Evolutionary conservation across 2,329 filamentous ascomycete species (phyloP).

Genomic region (Phoma herbarum): DNA sequence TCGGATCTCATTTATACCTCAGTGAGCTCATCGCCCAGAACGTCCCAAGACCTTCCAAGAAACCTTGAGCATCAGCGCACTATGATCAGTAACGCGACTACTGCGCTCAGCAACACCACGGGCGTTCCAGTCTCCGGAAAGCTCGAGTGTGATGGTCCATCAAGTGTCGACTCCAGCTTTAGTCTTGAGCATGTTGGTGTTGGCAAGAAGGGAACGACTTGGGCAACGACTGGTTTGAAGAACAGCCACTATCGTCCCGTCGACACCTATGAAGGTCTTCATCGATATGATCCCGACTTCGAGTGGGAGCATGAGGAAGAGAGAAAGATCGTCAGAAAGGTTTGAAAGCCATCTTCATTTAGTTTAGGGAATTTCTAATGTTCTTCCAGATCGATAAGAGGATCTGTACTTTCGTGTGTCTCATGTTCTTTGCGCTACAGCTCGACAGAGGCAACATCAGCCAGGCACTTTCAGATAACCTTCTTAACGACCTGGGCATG

Average conservation of each 20-base stretch:
- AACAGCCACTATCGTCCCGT: conserved; percentile 59
- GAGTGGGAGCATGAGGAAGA: conserved; percentile 67
- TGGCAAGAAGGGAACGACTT: conserved; percentile 42
- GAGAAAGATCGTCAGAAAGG: conserved; percentile 62
- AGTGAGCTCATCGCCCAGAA: conserved; percentile 12
- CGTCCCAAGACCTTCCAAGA: conserved; percentile 19
- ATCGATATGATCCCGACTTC: conserved; percentile 66
- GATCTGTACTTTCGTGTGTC: conserved; percentile 62
- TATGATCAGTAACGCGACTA: conserved; percentile 14
- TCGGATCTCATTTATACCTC: conserved; percentile 16
- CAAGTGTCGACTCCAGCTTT: conserved; percentile 33
- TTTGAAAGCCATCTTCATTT: conserved; percentile 33
- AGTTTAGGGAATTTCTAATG: conserved; percentile 1
- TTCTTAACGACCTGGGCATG: conserved; percentile 44
- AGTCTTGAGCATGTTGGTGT: conserved; percentile 19
- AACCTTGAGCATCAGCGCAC: conserved; percentile 6
- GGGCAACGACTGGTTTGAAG: conserved; percentile 48
- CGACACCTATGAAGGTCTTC: conserved; percentile 65
- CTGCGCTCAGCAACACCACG: conserved; percentile 10
- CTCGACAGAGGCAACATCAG: conserved; percentile 59
- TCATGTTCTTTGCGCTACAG: conserved; percentile 58
- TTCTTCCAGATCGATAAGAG: conserved; percentile 57
- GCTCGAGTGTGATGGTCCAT: conserved; percentile 26
- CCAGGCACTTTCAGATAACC: conserved; percentile 49
- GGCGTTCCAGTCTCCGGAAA: conserved; percentile 29